phyloP scores from a whole-genome alignment of 2,329 filamentous ascomycete species.

The Talaromyces islandicus region DNA sequence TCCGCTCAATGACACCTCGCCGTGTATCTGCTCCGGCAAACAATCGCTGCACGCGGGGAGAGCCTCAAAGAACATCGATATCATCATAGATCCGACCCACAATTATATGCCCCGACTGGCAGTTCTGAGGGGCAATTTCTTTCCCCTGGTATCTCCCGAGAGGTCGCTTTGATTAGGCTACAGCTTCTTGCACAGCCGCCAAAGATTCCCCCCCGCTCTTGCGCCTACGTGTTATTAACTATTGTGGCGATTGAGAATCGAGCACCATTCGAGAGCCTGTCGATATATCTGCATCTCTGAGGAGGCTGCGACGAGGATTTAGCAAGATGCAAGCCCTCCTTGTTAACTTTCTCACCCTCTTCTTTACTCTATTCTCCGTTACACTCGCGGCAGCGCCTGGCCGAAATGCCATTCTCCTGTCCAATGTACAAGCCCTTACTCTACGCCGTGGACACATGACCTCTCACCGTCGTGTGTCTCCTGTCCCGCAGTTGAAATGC shows the following conservation, averaged over 20 bases:
- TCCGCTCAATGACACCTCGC: neutral
- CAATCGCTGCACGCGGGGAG: neutral
- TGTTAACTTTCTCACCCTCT: slow-evolving; percentile 1
- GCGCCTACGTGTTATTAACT: neutral
- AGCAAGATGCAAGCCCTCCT: neutral
- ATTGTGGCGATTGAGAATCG: neutral
- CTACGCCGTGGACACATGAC: slow-evolving; percentile 65
- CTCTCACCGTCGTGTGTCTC: slow-evolving; percentile 65
- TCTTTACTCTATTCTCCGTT: slow-evolving; percentile 15
- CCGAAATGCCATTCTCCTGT: slow-evolving; percentile 53
- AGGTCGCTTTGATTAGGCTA: neutral
- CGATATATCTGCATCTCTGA: neutral
- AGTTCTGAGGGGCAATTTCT: neutral
- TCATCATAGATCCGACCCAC: neutral
- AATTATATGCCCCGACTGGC: neutral
- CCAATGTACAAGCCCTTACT: slow-evolving; percentile 70
- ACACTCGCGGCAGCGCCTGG: slow-evolving; percentile 20
- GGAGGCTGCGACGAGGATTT: neutral
- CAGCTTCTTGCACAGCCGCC: neutral
- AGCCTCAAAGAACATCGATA: neutral
- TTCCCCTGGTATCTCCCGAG: neutral
- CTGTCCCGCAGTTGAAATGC: slow-evolving; percentile 76
- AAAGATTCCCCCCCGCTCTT: neutral
- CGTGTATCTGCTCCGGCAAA: neutral
- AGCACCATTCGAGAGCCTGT: neutral